phyloP scores from a whole-genome alignment of 2,329 filamentous ascomycete genomes.

The Penicillium fuscoglaucum region DNA sequence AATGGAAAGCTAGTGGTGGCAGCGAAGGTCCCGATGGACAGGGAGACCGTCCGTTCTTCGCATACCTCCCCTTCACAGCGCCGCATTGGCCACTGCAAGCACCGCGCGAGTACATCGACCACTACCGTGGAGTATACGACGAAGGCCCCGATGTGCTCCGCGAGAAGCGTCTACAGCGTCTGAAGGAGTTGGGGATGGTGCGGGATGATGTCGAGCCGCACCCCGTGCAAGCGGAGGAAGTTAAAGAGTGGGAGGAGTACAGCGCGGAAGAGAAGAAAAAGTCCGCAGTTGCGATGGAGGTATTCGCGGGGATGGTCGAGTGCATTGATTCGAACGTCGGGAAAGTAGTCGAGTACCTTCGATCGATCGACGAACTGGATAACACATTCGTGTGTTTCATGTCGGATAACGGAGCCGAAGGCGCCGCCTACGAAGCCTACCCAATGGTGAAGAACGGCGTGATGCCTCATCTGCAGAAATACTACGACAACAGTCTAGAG shows the following conservation, averaged over 20 bases:
- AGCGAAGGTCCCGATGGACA: constrained; percentile 22
- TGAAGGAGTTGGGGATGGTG: constrained; percentile 60
- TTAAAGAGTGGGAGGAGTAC: constrained; percentile 43
- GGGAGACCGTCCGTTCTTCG: constrained; percentile 55
- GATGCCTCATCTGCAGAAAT: constrained; percentile 56
- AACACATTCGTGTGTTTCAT: constrained; percentile 66
- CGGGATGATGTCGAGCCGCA: constrained; percentile 46
- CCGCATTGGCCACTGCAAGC: constrained; percentile 66
- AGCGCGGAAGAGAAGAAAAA: constrained; percentile 42
- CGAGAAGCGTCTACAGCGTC: constrained; percentile 52
- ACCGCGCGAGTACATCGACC: constrained; percentile 54
- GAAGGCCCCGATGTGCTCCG: constrained; percentile 61
- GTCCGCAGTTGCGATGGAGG: constrained; percentile 58
- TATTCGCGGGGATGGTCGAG: constrained; percentile 65
- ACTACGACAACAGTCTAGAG: constrained; percentile 59
- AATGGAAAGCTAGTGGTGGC: constrained; percentile 45
- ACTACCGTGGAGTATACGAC: constrained; percentile 62
- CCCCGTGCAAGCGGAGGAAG: constrained; percentile 45
- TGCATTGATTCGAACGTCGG: constrained; percentile 62
- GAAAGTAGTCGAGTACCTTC: constrained; percentile 58
- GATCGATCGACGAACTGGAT: constrained; percentile 58
- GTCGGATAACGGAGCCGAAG: constrained; percentile 64
- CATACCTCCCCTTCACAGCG: constrained; percentile 61
- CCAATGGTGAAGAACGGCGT: constrained; percentile 58
- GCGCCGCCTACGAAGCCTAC: constrained; percentile 59